Conservation (phyloP, 192 early-diverging fungal species). For the Umbelopsis isabellina region DNA sequence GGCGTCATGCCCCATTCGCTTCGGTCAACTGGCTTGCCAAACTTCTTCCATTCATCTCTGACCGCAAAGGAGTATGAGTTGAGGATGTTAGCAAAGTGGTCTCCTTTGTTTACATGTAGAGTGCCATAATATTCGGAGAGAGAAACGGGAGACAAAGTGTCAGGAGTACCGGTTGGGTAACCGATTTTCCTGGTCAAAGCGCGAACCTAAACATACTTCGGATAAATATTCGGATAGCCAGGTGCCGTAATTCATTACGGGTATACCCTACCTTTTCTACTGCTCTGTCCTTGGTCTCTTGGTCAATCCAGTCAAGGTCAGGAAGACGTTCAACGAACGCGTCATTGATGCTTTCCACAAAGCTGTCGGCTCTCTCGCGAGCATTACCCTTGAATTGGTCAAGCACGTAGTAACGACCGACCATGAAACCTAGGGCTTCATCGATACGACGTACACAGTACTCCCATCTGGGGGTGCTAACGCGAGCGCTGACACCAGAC, state of each 20-base stretch:
- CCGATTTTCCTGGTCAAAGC: constrained; percentile 52
- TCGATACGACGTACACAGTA: constrained; percentile 41
- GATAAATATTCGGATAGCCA: constrained; percentile 1
- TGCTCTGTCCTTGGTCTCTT: constrained; percentile 41
- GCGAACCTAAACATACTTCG: constrained; percentile 34
- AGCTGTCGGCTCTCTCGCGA: constrained; percentile 50
- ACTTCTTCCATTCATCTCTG: constrained; percentile 29
- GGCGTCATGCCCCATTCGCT: constrained; percentile 47
- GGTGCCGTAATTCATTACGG: background rate
- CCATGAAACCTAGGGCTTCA: constrained; percentile 39
- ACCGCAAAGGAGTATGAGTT: constrained; percentile 21
- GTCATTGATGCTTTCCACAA: constrained; percentile 46
- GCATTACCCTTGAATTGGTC: constrained; percentile 49
- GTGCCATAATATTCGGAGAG: constrained; percentile 45
- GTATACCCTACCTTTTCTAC: constrained; percentile 35
- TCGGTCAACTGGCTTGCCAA: constrained; percentile 37
- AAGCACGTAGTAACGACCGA: constrained; percentile 51
- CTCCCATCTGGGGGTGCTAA: constrained; percentile 54
- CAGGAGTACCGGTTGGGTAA: constrained; percentile 40
- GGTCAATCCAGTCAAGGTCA: constrained; percentile 51
- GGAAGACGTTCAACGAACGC: constrained; percentile 44
- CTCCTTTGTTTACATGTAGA: constrained; percentile 29
- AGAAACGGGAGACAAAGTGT: constrained; percentile 44
- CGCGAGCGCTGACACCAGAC: constrained; percentile 48
- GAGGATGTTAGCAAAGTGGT: constrained; percentile 50